Percentiles rank a stretch among this genome's conserved stretches.
Evolutionary conservation across 371 early-diverging fungal genomes (phyloP).

Genomic region (Saksenaea oblongispora): DNA sequence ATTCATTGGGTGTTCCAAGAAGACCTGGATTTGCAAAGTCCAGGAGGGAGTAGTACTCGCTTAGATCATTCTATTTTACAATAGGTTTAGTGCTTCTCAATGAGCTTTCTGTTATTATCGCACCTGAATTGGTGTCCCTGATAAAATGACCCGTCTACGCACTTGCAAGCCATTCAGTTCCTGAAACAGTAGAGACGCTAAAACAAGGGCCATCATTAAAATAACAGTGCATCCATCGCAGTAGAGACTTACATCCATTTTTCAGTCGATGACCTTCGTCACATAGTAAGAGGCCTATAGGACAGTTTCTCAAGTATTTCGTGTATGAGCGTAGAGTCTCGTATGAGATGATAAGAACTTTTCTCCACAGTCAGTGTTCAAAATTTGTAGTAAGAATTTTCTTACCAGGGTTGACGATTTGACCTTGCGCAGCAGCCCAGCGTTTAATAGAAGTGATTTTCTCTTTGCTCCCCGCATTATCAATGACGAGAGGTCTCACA

Average conservation of each 20-base stretch:
- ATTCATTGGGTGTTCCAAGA: slow-evolving; percentile 91
- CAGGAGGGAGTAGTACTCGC: slow-evolving; percentile 92
- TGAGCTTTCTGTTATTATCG: background rate
- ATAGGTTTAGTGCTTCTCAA: background rate
- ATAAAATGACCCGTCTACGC: slow-evolving; percentile 87
- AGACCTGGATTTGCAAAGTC: slow-evolving; percentile 95
- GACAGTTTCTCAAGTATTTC: slow-evolving; percentile 68
- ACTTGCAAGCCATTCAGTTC: slow-evolving; percentile 85
- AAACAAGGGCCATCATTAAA: background rate
- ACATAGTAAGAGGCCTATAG: slow-evolving; percentile 92
- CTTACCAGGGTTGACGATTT: slow-evolving; percentile 78
- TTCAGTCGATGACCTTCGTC: slow-evolving; percentile 99
- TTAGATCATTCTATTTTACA: slow-evolving; percentile 78
- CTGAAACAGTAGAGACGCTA: slow-evolving; percentile 83
- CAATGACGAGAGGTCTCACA: slow-evolving; percentile 82
- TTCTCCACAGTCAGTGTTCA: background rate
- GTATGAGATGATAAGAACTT: slow-evolving; percentile 93
- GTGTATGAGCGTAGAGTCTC: slow-evolving; percentile 89
- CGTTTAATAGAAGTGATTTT: slow-evolving; percentile 76
- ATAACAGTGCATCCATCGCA: background rate
- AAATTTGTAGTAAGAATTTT: background rate
- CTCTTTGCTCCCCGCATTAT: slow-evolving; percentile 87
- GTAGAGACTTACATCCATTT: slow-evolving; percentile 62
- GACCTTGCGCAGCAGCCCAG: slow-evolving; percentile 83
- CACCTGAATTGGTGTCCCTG: slow-evolving; percentile 98